Conservation (phyloP, 2,329 filamentous ascomycete genomes). For the Fusarium torulosum region DNA sequence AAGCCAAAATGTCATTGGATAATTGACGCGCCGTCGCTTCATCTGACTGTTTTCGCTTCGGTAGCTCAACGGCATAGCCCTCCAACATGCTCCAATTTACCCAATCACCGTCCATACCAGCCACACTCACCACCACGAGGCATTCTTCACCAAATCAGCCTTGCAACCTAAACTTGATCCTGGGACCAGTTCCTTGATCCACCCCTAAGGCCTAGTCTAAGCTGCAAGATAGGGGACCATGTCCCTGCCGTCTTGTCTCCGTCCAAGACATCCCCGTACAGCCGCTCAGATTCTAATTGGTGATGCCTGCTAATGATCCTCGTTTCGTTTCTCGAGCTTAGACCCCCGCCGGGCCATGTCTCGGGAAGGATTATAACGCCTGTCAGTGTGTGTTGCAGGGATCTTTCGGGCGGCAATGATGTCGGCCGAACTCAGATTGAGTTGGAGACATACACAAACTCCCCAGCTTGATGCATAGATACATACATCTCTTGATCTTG, state of each 20-base stretch:
- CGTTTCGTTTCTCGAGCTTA: conserved; percentile 18
- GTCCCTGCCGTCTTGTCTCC: conserved; percentile 37
- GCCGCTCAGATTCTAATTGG: conserved; percentile 22
- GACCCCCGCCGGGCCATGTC: conserved; percentile 24
- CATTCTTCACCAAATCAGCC: conserved; percentile 42
- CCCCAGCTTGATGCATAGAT: conserved; percentile 3
- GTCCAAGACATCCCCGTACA: conserved; percentile 32
- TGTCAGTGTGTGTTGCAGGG: conserved; percentile 10
- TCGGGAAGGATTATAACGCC: conserved; percentile 37
- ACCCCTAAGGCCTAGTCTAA: not conserved
- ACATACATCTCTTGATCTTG: conserved; percentile 7
- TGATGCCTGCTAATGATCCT: not conserved
- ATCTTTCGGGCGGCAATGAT: not conserved
- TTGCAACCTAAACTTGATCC: conserved; percentile 27
- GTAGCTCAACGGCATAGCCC: conserved; percentile 42
- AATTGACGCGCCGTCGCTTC: conserved; percentile 42
- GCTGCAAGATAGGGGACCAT: conserved; percentile 17
- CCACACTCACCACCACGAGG: conserved; percentile 34
- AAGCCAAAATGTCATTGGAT: conserved; percentile 25
- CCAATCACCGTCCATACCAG: conserved; percentile 25
- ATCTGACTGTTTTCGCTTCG: conserved; percentile 36
- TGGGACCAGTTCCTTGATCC: not conserved
- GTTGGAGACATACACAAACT: conserved; percentile 22
- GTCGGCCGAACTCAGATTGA: not conserved
- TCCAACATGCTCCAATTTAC: conserved; percentile 18